Evolutionary conservation across 2,329 filamentous ascomycete genomes (phyloP).

Genomic region (Aspergillus hiratsukae): DNA sequence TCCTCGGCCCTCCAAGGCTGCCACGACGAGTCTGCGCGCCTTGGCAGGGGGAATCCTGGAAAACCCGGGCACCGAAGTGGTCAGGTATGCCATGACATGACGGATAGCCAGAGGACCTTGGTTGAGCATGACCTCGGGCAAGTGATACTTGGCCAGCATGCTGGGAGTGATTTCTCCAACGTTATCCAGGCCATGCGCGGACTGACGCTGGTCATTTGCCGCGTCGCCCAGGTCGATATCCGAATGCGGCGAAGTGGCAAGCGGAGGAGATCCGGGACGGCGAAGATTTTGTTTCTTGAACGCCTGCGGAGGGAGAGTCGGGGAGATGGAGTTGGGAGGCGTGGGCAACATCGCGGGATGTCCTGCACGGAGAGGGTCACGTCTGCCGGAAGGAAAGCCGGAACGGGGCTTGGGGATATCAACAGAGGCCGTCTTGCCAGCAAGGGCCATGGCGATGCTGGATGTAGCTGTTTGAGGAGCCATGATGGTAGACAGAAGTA

Average conservation of each 20-base stretch:
- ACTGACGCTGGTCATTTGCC: conserved; percentile 45
- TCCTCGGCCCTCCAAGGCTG: conserved; percentile 77
- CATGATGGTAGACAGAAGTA: conserved; percentile 33
- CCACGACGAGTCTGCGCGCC: conserved; percentile 86
- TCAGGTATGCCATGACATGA: conserved; percentile 91
- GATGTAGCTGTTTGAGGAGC: conserved; percentile 39
- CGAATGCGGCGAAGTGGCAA: conserved; percentile 52
- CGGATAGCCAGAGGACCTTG: conserved; percentile 91
- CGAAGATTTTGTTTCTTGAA: conserved; percentile 58
- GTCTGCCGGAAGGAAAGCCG: conserved; percentile 23
- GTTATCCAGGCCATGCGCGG: conserved; percentile 58
- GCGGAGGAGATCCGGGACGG: conserved; percentile 38
- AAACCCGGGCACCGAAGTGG: conserved; percentile 88
- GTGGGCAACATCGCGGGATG: conserved; percentile 62
- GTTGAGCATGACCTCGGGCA: conserved; percentile 83
- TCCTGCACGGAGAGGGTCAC: conserved; percentile 29
- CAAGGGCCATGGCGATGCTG: conserved; percentile 48
- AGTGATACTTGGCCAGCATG: conserved; percentile 82
- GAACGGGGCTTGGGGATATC: conserved; percentile 45
- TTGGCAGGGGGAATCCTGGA: conserved; percentile 83
- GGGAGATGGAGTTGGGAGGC: conserved; percentile 92
- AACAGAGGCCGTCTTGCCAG: conserved; percentile 47
- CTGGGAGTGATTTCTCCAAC: conserved; percentile 77
- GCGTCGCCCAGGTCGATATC: conserved; percentile 80
- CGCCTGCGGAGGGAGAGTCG: conserved; percentile 75